Conservation (phyloP, 352 stramenopile species). For the Pythium pyrilobum region DNA sequence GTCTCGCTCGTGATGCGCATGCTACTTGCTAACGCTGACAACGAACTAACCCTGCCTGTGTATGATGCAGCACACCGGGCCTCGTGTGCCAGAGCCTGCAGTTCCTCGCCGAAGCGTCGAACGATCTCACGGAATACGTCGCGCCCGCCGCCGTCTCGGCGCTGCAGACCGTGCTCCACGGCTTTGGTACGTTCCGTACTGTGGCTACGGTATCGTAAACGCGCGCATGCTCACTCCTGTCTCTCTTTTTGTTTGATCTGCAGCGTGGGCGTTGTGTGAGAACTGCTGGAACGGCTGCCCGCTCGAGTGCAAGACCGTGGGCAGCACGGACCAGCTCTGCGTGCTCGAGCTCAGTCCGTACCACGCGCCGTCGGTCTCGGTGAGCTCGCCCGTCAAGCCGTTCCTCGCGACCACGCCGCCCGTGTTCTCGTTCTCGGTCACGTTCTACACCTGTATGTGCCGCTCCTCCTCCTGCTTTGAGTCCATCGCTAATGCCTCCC, state of each 20-base stretch:
- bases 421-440: slow-evolving; percentile 40
- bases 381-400: slow-evolving; percentile 41
- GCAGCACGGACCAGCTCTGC: slow-evolving; percentile 26
- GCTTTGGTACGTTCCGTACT: slow-evolving; percentile 18
- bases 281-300: slow-evolving; percentile 64
- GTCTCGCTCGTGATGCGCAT: background rate
- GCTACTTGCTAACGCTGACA: too few species aligned
- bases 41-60: too few species aligned
- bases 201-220: slow-evolving; percentile 22
- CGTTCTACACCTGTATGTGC: slow-evolving; percentile 69
- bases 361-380: slow-evolving; percentile 73
- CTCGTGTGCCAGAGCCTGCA: slow-evolving; percentile 49
- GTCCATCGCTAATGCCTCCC: too few species aligned
- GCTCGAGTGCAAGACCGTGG: slow-evolving; percentile 38
- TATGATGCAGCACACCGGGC: slow-evolving; percentile 46
- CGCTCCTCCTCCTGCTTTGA: background rate
- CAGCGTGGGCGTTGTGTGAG: slow-evolving; percentile 62
- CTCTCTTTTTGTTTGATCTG: background rate
- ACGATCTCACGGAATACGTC: slow-evolving; percentile 33
- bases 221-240: background rate
- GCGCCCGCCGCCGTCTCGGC: slow-evolving; percentile 31
- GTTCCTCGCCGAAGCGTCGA: slow-evolving; percentile 32
- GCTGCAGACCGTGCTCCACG: slow-evolving; percentile 41
- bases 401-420: slow-evolving; percentile 49
- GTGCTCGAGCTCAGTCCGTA: slow-evolving; percentile 71